Evolutionary conservation across 495 filamentous ascomycete species (phyloP).

Genomic region (Aspergillus campestris): DNA sequence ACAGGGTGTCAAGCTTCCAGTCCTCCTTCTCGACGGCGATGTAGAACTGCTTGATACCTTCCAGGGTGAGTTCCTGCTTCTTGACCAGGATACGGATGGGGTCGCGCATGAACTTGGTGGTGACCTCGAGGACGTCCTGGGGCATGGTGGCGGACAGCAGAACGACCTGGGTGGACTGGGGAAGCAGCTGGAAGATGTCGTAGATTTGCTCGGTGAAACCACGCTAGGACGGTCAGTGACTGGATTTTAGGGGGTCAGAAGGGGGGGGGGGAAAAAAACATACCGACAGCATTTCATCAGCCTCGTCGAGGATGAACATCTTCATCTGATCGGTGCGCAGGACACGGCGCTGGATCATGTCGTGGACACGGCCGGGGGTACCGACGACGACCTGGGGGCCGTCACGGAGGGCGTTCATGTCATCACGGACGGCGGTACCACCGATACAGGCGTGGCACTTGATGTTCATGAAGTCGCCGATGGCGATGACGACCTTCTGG

Average conservation of each 20-base stretch:
- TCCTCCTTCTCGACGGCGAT: slow-evolving; percentile 99
- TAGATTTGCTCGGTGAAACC: slow-evolving; percentile 99
- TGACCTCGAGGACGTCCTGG: slow-evolving; percentile 97
- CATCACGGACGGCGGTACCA: slow-evolving; percentile 94
- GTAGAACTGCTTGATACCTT: slow-evolving; percentile 99
- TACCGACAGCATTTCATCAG: slow-evolving; percentile 96
- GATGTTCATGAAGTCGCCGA: slow-evolving; percentile 99
- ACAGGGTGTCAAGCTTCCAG: slow-evolving; percentile 99
- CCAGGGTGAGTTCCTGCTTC: slow-evolving; percentile 96
- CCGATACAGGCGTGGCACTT: slow-evolving; percentile 99
- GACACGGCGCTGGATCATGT: slow-evolving; percentile 97
- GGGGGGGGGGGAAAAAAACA: too few relatives aligned
- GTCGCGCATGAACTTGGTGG: slow-evolving; percentile 99
- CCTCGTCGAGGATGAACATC: slow-evolving; percentile 98
- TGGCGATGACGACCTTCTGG: slow-evolving; percentile 95
- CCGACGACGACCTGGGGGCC: slow-evolving; percentile 95
- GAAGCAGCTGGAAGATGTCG: slow-evolving; percentile 97
- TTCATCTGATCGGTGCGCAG: slow-evolving; percentile 94
- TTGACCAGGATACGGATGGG: slow-evolving; percentile 98
- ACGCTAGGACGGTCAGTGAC: slow-evolving; percentile 43
- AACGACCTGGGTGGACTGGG: slow-evolving; percentile 94
- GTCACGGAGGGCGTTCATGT: slow-evolving; percentile 92
- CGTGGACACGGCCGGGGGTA: slow-evolving; percentile 93
- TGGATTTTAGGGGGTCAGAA: too few relatives aligned
- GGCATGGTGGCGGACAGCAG: slow-evolving; percentile 96